A percentile compares a stretch with the other conserved stretches of the same genome.
phyloP scores from a whole-genome alignment of 2,329 filamentous ascomycete species.

The Davidsoniella neocaledoniae region DNA sequence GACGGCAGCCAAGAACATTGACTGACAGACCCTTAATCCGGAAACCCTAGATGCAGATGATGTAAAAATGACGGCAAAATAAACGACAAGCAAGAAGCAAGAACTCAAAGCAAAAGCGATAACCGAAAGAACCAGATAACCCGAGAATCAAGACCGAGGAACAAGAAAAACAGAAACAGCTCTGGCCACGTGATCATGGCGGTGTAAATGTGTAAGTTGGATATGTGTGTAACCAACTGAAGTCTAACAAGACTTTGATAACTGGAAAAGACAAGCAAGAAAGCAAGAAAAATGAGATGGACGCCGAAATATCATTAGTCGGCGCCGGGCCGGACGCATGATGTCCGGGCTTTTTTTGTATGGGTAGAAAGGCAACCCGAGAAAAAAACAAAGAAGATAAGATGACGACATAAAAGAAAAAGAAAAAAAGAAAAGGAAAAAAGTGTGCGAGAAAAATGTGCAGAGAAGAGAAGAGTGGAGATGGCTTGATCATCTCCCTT shows the following conservation, averaged over 20 bases:
- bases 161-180: background rate
- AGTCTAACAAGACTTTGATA: background rate
- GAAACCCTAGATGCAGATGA: no score
- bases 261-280: background rate
- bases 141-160: background rate
- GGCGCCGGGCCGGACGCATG: no score
- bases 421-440: background rate
- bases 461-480: background rate
- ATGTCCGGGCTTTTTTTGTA: background rate
- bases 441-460: background rate
- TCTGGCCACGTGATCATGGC: no score
- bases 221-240: background rate
- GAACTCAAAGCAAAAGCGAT: background rate
- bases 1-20: no score
- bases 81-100: background rate
- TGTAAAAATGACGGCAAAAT: background rate
- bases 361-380: background rate
- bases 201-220: no score
- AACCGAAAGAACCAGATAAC: background rate
- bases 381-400: conserved; percentile 1
- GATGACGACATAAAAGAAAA: background rate
- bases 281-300: background rate
- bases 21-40: no score
- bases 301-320: no score
- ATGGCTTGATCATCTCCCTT: background rate